These are phyloP conservation scores for Bryoerythrophyllum caledonicum DNA, from an alignment of 225 moss, liverwort and hornwort species.

Conservation along the genomic window DNA sequence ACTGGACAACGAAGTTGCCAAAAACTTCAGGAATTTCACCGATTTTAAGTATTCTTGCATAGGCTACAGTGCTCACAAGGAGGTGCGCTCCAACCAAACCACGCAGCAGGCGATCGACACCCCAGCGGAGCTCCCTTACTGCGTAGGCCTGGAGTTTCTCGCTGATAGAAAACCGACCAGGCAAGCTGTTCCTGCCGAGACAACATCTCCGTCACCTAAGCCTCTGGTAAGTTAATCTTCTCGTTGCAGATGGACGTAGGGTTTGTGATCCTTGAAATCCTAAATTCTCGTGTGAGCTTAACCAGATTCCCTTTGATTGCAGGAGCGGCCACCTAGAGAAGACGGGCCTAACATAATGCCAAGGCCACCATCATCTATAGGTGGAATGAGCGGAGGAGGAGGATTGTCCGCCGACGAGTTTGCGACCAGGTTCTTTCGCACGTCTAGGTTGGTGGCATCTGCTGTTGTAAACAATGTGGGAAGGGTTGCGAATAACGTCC, in stretches of 20 bases:
- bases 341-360: conserved; percentile 52
- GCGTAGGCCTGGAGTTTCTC: conserved; percentile 57
- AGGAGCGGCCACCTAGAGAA: conserved; percentile 49
- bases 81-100: conserved; percentile 33
- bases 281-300: background rate
- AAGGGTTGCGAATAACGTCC: conserved; percentile 53
- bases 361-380: conserved; percentile 53
- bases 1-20: conserved; percentile 48
- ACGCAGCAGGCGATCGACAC: conserved; percentile 38
- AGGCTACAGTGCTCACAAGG: conserved; percentile 64
- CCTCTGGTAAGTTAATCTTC: conserved; percentile 29
- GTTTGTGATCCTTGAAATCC: background rate
- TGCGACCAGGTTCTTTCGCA: conserved; percentile 60
- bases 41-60: conserved; percentile 64
- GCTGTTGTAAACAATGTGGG: conserved; percentile 53
- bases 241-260: background rate
- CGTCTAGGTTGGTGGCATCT: conserved; percentile 56
- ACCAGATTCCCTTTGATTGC: background rate
- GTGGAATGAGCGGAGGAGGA: conserved; percentile 46
- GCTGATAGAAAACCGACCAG: conserved; percentile 43
- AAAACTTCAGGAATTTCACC: conserved; percentile 43
- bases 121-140: conserved; percentile 55
- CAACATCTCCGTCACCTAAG: conserved; percentile 34
- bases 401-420: conserved; percentile 62
- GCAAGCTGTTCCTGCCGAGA: conserved; percentile 39